These are phyloP conservation scores for Fragilaria crotonensis DNA, from an alignment of 108 stramenopile species.

Conservation along the genomic window DNA sequence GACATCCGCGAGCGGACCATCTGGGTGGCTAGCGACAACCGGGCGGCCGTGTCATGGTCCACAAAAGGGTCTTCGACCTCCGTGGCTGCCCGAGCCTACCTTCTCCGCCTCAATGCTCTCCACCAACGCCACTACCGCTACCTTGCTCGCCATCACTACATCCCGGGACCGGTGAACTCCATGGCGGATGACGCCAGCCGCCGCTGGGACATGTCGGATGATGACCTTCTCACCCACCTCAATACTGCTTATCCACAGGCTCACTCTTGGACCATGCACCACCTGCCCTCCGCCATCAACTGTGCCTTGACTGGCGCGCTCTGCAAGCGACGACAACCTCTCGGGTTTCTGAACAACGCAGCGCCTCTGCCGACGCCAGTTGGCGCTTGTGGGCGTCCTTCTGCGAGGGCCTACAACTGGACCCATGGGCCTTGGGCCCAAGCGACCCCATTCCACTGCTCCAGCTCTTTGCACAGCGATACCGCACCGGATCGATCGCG, in stretches of 20 bases:
- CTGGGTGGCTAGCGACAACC: constrained; percentile 7
- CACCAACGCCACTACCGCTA: constrained; percentile 11
- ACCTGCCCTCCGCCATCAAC: constrained; percentile 3
- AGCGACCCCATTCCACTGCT: too few relatives aligned
- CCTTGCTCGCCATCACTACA: too few relatives aligned
- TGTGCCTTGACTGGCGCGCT: constrained; percentile 17
- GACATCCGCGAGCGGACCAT: constrained; percentile 12
- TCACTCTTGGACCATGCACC: constrained; percentile 4
- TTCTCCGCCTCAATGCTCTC: constrained; percentile 4
- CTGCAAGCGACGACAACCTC: neutral
- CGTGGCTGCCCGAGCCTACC: too few relatives aligned
- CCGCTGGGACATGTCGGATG: neutral
- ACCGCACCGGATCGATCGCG: too few relatives aligned
- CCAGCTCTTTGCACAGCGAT: too few relatives aligned
- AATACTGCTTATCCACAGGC: constrained; percentile 9
- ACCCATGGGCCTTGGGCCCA: too few relatives aligned
- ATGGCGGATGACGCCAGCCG: too few relatives aligned
- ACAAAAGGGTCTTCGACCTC: constrained; percentile 10
- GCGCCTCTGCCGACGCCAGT: neutral
- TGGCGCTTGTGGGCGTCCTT: too few relatives aligned
- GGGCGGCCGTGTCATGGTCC: constrained; percentile 6
- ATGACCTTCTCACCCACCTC: constrained; percentile 2
- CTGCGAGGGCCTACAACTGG: too few relatives aligned
- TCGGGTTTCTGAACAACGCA: neutral
- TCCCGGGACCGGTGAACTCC: too few relatives aligned